phyloP scores from a whole-genome alignment of 2,329 filamentous ascomycete species.

The Pestalotiopsis sp. region DNA sequence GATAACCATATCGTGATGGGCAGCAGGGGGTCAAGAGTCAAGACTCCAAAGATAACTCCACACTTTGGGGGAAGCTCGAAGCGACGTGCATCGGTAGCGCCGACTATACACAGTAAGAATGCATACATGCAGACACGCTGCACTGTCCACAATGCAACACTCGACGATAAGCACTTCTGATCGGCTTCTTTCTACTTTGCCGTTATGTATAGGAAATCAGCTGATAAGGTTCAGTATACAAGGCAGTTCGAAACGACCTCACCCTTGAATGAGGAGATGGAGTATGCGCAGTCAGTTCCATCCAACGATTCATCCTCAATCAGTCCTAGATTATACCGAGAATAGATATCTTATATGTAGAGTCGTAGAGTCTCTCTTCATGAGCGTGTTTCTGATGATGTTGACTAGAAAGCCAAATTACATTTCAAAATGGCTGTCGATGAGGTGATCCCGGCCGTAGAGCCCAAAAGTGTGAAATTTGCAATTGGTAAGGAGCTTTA shows the following conservation, averaged over 20 bases:
- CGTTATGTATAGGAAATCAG: background rate
- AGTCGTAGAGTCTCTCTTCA: background rate
- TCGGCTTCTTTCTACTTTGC: background rate
- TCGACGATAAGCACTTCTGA: background rate
- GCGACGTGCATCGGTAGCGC: conserved; percentile 17
- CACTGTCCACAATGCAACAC: background rate
- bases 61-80: conserved; percentile 20
- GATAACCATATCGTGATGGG: background rate
- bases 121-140: background rate
- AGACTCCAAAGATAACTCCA: background rate
- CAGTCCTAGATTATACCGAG: background rate
- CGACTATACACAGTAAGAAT: background rate
- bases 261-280: background rate
- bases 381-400: background rate
- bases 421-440: conserved; percentile 15
- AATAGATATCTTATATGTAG: background rate
- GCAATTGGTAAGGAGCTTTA: conserved; percentile 17
- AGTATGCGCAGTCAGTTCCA: background rate
- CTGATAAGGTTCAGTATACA: background rate
- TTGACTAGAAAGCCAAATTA: background rate
- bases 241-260: background rate
- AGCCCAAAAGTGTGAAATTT: conserved; percentile 21
- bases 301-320: background rate
- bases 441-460: conserved; percentile 11
- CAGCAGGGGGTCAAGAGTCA: background rate